Percentiles rank a stretch among this genome's conserved stretches.
Evolutionary conservation across 176 grass and related monocot species (phyloP).

Genomic region (Cocos nucifera): DNA sequence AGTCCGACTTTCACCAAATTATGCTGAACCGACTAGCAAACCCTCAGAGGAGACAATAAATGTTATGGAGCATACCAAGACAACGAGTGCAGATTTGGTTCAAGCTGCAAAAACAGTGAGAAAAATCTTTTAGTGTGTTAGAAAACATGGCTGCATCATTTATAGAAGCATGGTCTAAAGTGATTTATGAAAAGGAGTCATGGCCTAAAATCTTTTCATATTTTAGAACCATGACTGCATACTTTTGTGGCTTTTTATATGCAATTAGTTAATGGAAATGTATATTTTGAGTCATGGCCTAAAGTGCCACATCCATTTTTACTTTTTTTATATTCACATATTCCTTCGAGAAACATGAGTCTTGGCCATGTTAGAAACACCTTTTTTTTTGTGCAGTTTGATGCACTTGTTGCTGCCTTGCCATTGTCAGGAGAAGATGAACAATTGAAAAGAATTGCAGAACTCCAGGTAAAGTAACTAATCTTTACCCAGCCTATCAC

Average conservation of each 20-base stretch:
- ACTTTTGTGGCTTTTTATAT: background rate
- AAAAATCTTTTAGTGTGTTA: background rate
- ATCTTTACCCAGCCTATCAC: background rate
- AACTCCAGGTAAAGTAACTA: constrained; percentile 51
- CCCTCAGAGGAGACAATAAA: constrained; percentile 35
- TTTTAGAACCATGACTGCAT: background rate
- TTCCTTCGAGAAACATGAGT: background rate
- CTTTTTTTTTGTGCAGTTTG: constrained; percentile 50
- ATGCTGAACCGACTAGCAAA: constrained; percentile 73
- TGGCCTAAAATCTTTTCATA: background rate
- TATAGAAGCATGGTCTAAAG: background rate
- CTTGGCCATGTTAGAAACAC: background rate
- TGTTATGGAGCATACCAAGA: constrained; percentile 59
- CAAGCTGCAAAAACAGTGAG: constrained; percentile 83
- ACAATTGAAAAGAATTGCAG: constrained; percentile 70
- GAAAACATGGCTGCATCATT: background rate
- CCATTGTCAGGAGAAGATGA: constrained; percentile 75
- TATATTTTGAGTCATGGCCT: no score
- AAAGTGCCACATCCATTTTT: background rate
- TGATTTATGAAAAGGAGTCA: no score
- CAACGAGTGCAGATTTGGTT: constrained; percentile 68
- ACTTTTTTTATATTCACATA: background rate
- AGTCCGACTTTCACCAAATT: constrained; percentile 67
- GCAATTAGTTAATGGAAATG: no score
- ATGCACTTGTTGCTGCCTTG: constrained; percentile 66